Evolutionary conservation across 176 grass and related monocot species (phyloP).

Genomic region (Triticum timopheevii): DNA sequence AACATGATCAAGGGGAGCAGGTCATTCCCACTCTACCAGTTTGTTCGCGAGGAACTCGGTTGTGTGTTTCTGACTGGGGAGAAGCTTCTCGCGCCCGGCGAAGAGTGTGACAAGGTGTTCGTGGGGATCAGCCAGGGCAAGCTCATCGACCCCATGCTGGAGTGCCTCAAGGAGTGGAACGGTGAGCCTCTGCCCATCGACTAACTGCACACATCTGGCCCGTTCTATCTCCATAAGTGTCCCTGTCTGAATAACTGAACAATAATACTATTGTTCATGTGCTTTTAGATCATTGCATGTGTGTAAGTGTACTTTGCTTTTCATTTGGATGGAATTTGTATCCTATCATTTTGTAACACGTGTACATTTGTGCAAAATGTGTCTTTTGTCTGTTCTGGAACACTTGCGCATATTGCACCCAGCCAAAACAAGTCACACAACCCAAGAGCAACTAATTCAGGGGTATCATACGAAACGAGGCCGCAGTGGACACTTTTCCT

Average conservation of each 20-base stretch:
- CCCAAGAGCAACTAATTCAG: too few species aligned
- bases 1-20: background rate
- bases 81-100: background rate
- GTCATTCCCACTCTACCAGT: background rate
- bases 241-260: background rate
- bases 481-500: too few species aligned
- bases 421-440: too few species aligned
- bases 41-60: background rate
- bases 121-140: constrained; percentile 59
- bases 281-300: background rate
- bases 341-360: background rate
- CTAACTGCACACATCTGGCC: background rate
- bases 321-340: background rate
- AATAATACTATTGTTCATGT: background rate
- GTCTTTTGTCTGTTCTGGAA: background rate
- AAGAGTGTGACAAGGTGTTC: constrained; percentile 60
- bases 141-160: constrained; percentile 63
- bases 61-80: background rate
- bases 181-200: constrained; percentile 64
- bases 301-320: background rate
- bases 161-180: constrained; percentile 80
- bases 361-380: background rate
- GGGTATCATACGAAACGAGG: too few species aligned
- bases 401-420: too few species aligned
- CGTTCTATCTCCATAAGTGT: background rate